These are phyloP conservation scores for Fusarium longipes DNA, from an alignment of 2,329 filamentous ascomycete species.

Conservation along the genomic window DNA sequence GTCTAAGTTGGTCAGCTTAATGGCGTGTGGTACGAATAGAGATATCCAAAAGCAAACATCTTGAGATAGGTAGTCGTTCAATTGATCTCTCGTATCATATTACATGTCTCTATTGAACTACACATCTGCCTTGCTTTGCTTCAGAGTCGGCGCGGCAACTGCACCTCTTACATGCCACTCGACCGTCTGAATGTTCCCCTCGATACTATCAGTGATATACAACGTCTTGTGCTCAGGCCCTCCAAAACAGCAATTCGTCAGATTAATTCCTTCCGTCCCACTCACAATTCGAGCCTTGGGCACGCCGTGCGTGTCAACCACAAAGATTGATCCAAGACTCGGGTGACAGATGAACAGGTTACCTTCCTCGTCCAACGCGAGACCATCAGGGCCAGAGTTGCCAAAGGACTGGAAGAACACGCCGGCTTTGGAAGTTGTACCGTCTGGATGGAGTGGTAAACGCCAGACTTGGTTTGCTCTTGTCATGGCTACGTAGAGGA, in stretches of 20 bases:
- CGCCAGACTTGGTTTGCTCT: constrained; percentile 56
- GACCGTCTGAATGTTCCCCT: constrained; percentile 51
- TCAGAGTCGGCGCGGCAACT: constrained; percentile 6
- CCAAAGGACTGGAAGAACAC: constrained; percentile 57
- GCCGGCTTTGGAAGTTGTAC: constrained; percentile 53
- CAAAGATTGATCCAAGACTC: constrained; percentile 52
- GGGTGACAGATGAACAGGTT: constrained; percentile 53
- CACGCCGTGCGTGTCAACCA: constrained; percentile 52
- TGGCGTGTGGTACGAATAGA: too few relatives aligned
- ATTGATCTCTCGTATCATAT: too few relatives aligned
- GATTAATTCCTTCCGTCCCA: constrained; percentile 48
- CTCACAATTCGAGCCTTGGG: constrained; percentile 53
- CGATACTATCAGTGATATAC: constrained; percentile 56
- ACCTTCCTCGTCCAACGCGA: constrained; percentile 54
- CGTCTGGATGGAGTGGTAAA: constrained; percentile 53
- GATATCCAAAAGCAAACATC: too few relatives aligned
- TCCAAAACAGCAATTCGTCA: constrained; percentile 57
- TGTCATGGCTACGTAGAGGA: constrained; percentile 56
- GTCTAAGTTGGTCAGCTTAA: too few relatives aligned
- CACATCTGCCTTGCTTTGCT: not conserved
- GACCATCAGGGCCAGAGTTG: constrained; percentile 53
- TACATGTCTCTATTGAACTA: not conserved
- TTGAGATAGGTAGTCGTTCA: too few relatives aligned
- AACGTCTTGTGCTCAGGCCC: constrained; percentile 51
- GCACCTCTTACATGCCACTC: constrained; percentile 51